phyloP scores from a whole-genome alignment of 1,284 basidiomycete species.

The Takashimella tepidaria region DNA sequence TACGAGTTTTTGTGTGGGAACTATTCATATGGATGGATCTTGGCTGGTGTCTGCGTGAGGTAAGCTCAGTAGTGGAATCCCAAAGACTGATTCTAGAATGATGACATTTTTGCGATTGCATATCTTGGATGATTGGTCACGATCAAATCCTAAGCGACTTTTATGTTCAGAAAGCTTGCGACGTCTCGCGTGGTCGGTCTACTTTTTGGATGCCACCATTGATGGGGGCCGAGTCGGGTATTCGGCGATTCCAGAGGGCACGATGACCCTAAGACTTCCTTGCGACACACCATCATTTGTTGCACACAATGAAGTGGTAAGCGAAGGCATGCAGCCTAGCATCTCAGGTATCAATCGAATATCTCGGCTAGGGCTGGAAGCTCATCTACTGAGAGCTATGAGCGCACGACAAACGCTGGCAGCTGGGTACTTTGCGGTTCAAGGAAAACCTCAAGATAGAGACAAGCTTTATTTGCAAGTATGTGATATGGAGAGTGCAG shows the following conservation, averaged over 20 bases:
- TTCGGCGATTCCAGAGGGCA: conserved; percentile 11
- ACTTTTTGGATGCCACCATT: conserved; percentile 17
- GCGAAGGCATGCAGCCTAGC: conserved; percentile 4
- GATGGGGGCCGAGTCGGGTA: conserved; percentile 20
- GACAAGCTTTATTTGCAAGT: neutral
- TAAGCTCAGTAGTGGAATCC: too few species aligned
- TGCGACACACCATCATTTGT: conserved; percentile 9
- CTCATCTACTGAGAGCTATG: conserved; percentile 14
- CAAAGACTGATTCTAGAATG: conserved; percentile 9
- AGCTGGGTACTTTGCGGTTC: conserved; percentile 8
- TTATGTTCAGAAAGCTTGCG: conserved; percentile 15
- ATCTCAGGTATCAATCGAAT: neutral
- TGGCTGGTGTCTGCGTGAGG: conserved; percentile 16
- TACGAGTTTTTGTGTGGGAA: conserved; percentile 16
- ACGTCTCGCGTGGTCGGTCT: conserved; percentile 22
- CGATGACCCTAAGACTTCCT: conserved; percentile 12
- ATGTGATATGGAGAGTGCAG: conserved; percentile 1
- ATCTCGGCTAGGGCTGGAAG: conserved; percentile 3
- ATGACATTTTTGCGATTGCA: conserved; percentile 18
- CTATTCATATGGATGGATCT: conserved; percentile 15
- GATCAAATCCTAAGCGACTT: conserved; percentile 5
- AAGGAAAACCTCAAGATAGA: neutral
- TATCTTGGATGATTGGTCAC: conserved; percentile 11
- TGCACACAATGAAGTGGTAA: conserved; percentile 2
- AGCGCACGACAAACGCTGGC: conserved; percentile 11